Base-by-base conservation (phyloP, 495 filamentous ascomycete species). In the Penicillium salamii region DNA sequence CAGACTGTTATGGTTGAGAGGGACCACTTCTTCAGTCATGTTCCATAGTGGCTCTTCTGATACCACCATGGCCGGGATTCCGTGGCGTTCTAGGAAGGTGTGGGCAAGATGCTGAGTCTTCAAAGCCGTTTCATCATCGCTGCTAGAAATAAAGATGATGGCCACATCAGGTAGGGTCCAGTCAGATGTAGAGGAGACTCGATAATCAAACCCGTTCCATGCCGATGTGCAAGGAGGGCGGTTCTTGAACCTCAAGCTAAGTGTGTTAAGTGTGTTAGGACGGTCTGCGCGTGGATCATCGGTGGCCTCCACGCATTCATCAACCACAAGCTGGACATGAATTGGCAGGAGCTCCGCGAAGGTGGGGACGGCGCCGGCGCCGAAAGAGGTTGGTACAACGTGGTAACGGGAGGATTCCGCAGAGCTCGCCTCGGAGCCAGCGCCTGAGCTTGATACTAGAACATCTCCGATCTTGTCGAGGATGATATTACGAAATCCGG, bases 381-480 rank as follows among this genome's bases (percentile, higher is more conserved):
- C 86, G 63, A 88, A 90, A 0, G 82, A 84, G 1, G 86, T 84
- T 23, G 87, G 86, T 35, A 91, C 81, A 52, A 90, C 82, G 67
- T 86, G 89, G 65, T 84, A 90, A 45, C 79, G 75, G 24, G 82
- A 84, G 14, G 80, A 77, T 48, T 77, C 74, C 19, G 71, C 62
- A 35, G 78, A 76, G 57, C 70, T 75, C 40, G 65, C 69, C 33
- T 66, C 68, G 7, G 66, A 69, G 17, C 61, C 62, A 52, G 60
- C 57, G 42, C 62, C 62, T 26, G 76, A 74, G 52, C 75, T 74
- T 14, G 78, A 75, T 15, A 79, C 76, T 39, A 83, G 56, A 37
- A 87, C 85, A 52, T 80, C 81, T 14, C 81, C 86, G 39, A 90
- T 75, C 66, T 91, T 91, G 59, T 85, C 79, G n/a, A 89, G 74